Evolutionary conservation across 345 rosid species (phyloP).

Genomic region (Gossypium australe): DNA sequence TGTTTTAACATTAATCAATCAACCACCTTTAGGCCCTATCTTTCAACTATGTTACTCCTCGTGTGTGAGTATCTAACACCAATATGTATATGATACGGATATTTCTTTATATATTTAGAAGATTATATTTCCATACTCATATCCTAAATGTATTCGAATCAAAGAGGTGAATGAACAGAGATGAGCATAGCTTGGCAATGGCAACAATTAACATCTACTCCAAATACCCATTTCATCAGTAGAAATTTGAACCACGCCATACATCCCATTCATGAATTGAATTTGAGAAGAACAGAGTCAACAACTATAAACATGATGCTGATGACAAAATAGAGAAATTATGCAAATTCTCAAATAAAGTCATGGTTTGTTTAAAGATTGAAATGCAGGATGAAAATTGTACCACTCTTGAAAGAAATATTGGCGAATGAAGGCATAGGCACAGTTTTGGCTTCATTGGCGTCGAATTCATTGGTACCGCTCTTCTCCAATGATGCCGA

Average conservation of each 20-base stretch:
- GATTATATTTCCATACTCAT: background rate
- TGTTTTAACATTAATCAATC: background rate
- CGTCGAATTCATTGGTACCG: constrained; percentile 8
- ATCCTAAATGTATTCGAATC: background rate
- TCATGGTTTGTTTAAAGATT: no score
- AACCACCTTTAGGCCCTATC: background rate
- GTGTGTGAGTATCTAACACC: background rate
- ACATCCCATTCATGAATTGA: background rate
- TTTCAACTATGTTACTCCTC: background rate
- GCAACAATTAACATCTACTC: background rate
- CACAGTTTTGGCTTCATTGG: constrained; percentile 32
- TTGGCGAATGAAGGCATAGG: constrained; percentile 53
- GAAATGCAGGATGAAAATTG: background rate
- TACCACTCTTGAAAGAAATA: constrained; percentile 80
- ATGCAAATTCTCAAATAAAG: no score
- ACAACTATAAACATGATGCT: background rate
- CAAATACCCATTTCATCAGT: background rate
- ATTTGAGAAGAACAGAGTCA: background rate
- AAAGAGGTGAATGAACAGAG: background rate
- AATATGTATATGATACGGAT: background rate
- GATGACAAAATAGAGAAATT: no score
- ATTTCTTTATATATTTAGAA: background rate
- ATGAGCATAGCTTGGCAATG: background rate
- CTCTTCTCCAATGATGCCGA: constrained; percentile 41
- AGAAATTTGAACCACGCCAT: no score